Evolutionary conservation across 805 yeast genomes (phyloP).

Genomic region (Danielia oregonensis): DNA sequence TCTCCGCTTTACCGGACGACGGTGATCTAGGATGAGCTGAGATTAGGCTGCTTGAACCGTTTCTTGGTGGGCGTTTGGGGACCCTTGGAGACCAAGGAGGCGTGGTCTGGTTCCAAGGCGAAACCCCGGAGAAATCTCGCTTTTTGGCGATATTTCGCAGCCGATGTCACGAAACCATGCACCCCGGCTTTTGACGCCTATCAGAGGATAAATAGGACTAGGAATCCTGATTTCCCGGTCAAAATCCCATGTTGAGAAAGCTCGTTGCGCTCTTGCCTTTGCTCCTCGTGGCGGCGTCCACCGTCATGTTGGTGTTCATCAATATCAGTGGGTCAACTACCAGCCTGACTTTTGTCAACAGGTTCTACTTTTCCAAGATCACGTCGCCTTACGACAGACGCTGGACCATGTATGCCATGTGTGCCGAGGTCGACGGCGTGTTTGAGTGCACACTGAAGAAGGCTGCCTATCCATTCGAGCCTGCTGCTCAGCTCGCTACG

Average conservation of each 20-base stretch:
- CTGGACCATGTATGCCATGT: constrained; percentile 28
- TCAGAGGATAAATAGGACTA: no score
- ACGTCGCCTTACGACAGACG: constrained; percentile 16
- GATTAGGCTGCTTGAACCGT: no score
- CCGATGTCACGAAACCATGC: no score
- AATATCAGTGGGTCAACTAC: constrained; percentile 25
- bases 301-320: constrained; percentile 21
- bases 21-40: no score
- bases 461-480: constrained; percentile 32
- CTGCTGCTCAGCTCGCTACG: constrained; percentile 19
- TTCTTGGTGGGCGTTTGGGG: no score
- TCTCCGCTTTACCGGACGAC: no score
- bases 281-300: constrained; percentile 21
- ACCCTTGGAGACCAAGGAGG: no score
- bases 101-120: no score
- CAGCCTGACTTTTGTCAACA: constrained; percentile 16
- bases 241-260: constrained; percentile 24
- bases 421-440: constrained; percentile 18
- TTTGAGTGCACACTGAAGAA: constrained; percentile 16
- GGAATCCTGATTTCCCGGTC: no score
- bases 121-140: no score
- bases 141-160: no score
- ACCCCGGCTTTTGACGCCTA: no score
- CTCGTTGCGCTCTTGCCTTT: constrained; percentile 22
- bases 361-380: constrained; percentile 26